Evolutionary conservation across 1,284 basidiomycete species (phyloP).

Genomic region (Tremellales sp.): DNA sequence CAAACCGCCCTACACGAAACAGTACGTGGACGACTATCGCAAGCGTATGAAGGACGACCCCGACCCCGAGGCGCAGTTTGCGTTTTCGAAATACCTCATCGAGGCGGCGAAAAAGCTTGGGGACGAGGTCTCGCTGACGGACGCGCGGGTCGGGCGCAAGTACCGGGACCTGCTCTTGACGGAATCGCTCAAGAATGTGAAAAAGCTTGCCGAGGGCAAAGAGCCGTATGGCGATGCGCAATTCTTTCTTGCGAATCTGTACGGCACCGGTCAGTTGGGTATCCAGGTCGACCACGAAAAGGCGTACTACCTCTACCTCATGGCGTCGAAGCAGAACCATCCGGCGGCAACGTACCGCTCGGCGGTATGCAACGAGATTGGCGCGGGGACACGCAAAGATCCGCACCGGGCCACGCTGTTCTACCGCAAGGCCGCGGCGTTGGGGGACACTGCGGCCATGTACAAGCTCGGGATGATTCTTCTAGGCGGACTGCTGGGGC

Average conservation of each 20-base stretch:
- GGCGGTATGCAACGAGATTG: slow-evolving; percentile 98
- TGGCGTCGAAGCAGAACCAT: slow-evolving; percentile 96
- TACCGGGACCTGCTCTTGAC: slow-evolving; percentile 84
- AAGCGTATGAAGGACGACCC: slow-evolving; percentile 95
- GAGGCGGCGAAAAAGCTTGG: slow-evolving; percentile 96
- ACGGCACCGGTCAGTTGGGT: slow-evolving; percentile 91
- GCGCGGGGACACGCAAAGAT: slow-evolving; percentile 93
- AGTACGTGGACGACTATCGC: slow-evolving; percentile 96
- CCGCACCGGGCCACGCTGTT: slow-evolving; percentile 85
- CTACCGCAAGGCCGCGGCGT: slow-evolving; percentile 91
- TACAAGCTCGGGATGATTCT: slow-evolving; percentile 98
- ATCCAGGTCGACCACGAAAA: slow-evolving; percentile 95
- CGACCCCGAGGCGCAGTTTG: slow-evolving; percentile 97
- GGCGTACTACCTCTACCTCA: slow-evolving; percentile 96
- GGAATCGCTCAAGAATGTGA: slow-evolving; percentile 88
- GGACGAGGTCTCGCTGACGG: slow-evolving; percentile 62
- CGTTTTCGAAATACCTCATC: slow-evolving; percentile 95
- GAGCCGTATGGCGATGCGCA: slow-evolving; percentile 95
- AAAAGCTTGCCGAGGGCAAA: slow-evolving; percentile 59
- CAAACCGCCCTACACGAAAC: slow-evolving; percentile 87
- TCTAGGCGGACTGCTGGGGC: slow-evolving; percentile 77
- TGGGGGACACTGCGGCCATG: slow-evolving; percentile 98
- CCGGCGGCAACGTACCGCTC: slow-evolving; percentile 93
- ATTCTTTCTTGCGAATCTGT: slow-evolving; percentile 97
- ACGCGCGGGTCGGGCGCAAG: slow-evolving; percentile 57